A percentile compares a stretch with the other conserved stretches of the same genome.
Evolutionary conservation across 2,329 filamentous ascomycete species (phyloP).

Genomic region (Endocalyx cinctus): DNA sequence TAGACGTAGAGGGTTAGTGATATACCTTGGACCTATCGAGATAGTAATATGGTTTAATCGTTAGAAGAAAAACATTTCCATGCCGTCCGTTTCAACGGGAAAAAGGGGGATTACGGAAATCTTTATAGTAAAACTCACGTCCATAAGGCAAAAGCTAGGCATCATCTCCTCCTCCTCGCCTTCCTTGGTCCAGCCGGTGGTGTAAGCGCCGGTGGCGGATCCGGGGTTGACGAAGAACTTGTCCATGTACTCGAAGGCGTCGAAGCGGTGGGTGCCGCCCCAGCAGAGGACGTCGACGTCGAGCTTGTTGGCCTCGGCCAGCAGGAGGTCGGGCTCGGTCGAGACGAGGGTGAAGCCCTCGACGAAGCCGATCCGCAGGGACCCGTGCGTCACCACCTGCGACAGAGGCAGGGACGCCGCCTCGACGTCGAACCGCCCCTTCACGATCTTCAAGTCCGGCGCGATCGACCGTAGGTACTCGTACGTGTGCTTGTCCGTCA

Average conservation of each 20-base stretch:
- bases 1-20: constrained; percentile 95
- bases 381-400: constrained; percentile 62
- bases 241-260: constrained; percentile 70
- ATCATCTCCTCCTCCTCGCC: constrained; percentile 73
- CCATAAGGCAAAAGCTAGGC: constrained; percentile 96
- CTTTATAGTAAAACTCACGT: constrained; percentile 58
- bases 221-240: constrained; percentile 70
- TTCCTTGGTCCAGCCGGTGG: constrained; percentile 52
- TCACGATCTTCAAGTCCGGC: constrained; percentile 67
- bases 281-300: constrained; percentile 67
- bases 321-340: constrained; percentile 60
- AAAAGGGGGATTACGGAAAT: not conserved
- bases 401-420: constrained; percentile 61
- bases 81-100: no score
- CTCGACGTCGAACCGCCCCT: constrained; percentile 63
- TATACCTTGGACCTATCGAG: constrained; percentile 79
- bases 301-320: constrained; percentile 63
- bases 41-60: no score
- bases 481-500: constrained; percentile 75
- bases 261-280: constrained; percentile 64
- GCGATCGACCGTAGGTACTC: constrained; percentile 73
- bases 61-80: no score
- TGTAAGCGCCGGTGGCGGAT: constrained; percentile 60
- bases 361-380: constrained; percentile 61
- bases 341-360: constrained; percentile 66